phyloP scores from a whole-genome alignment of 2,329 filamentous ascomycete species.

The Calonectria pseudoreteaudii region DNA sequence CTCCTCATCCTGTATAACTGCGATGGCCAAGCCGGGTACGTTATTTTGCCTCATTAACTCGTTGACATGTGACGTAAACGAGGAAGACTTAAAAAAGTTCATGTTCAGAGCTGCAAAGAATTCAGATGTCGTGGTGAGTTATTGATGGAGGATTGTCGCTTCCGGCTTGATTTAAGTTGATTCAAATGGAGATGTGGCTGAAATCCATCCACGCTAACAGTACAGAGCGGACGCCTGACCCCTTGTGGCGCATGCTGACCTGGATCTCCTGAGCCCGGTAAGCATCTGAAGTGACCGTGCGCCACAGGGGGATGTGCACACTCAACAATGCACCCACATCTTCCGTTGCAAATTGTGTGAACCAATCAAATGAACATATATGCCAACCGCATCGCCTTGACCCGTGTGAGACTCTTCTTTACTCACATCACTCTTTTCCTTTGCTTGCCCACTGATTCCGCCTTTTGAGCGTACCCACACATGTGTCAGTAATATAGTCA shows the following conservation, averaged over 20 bases:
- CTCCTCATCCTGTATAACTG: slow-evolving; percentile 30
- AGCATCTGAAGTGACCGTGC: too few species aligned
- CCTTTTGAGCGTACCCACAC: background rate
- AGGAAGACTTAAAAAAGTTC: slow-evolving; percentile 29
- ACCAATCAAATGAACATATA: background rate
- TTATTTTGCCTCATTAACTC: slow-evolving; percentile 34
- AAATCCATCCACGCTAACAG: background rate
- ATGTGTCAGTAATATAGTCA: background rate
- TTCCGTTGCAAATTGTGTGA: background rate
- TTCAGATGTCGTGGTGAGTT: background rate
- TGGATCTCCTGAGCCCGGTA: too few species aligned
- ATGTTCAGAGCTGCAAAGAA: slow-evolving; percentile 4
- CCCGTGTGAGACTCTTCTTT: background rate
- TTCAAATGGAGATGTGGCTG: background rate
- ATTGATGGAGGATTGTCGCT: background rate
- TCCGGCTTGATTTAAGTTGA: background rate
- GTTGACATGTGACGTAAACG: slow-evolving; percentile 30
- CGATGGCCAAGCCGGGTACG: slow-evolving; percentile 41
- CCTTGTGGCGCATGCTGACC: too few species aligned
- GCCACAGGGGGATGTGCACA: too few species aligned
- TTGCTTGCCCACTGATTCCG: background rate
- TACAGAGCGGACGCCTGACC: too few species aligned
- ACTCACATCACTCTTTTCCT: background rate
- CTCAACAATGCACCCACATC: background rate
- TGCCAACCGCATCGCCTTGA: fast-evolving